A percentile compares a stretch with the other conserved stretches of the same genome.
Conservation (phyloP, 805 yeast genomes). For the Sugiyamaella qingdaonensis region DNA sequence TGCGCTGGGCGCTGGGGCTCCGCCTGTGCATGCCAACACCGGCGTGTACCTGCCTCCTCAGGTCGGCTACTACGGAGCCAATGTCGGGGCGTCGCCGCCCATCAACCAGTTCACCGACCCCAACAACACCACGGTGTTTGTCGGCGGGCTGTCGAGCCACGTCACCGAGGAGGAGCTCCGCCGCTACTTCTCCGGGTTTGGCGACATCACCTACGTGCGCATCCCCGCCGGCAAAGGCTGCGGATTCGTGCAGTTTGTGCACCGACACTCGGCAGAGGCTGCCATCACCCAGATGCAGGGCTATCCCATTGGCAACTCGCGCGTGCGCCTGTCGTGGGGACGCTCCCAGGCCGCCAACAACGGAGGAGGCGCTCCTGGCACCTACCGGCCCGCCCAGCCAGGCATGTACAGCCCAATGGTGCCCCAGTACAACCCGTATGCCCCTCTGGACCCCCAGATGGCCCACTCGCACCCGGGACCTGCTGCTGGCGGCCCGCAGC, state of each 20-base stretch:
- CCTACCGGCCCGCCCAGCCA: slow-evolving; percentile 34
- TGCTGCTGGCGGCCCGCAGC: slow-evolving; percentile 1
- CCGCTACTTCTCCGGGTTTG: slow-evolving; percentile 65
- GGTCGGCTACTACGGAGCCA: slow-evolving; percentile 23
- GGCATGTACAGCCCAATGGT: slow-evolving; percentile 33
- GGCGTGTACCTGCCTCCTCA: slow-evolving; percentile 25
- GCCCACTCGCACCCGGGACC: slow-evolving; percentile 9
- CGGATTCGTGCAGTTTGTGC: slow-evolving; percentile 80
- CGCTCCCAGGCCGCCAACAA: slow-evolving; percentile 42
- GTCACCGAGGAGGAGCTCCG: slow-evolving; percentile 56
- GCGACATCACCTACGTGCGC: slow-evolving; percentile 54
- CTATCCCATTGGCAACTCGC: slow-evolving; percentile 76
- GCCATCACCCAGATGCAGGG: slow-evolving; percentile 90
- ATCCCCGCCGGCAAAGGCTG: slow-evolving; percentile 78
- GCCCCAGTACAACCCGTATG: slow-evolving; percentile 33
- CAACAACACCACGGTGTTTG: slow-evolving; percentile 74
- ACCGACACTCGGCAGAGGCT: slow-evolving; percentile 75
- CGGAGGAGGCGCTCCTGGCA: slow-evolving; percentile 17
- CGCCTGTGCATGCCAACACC: slow-evolving; percentile 9
- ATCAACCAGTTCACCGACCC: slow-evolving; percentile 67
- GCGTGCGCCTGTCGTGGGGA: slow-evolving; percentile 88
- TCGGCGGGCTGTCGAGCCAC: slow-evolving; percentile 64
- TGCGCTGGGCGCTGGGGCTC: slow-evolving; percentile 4
- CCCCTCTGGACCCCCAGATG: slow-evolving; percentile 29
- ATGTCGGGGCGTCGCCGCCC: slow-evolving; percentile 4